A percentile compares a stretch with the other conserved stretches of the same genome.
phyloP scores from a whole-genome alignment of 2,329 filamentous ascomycete genomes.

The Pseudomassariella vexata region DNA sequence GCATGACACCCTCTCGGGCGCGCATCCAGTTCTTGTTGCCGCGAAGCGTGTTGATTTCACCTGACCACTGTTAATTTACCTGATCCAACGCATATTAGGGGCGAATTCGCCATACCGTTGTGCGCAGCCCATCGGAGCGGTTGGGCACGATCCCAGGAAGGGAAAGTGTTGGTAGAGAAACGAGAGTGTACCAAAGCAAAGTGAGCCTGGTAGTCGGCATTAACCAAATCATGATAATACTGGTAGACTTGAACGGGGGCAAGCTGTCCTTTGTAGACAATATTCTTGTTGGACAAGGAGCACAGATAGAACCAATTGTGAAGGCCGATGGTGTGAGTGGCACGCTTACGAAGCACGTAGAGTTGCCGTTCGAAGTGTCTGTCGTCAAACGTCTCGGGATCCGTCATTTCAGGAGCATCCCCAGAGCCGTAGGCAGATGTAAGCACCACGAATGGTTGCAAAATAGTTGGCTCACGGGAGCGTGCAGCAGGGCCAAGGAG shows the following conservation, averaged over 20 bases:
- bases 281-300: conserved; percentile 95
- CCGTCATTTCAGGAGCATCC: conserved; percentile 70
- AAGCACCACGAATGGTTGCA: conserved; percentile 92
- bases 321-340: conserved; percentile 88
- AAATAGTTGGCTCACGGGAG: conserved; percentile 89
- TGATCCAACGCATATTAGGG: conserved; percentile 4
- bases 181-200: conserved; percentile 95
- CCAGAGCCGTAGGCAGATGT: conserved; percentile 78
- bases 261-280: conserved; percentile 97
- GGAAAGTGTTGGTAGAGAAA: conserved; percentile 98
- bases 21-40: conserved; percentile 99
- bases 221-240: conserved; percentile 95
- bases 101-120: conserved; percentile 57
- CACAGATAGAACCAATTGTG: conserved; percentile 99
- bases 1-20: conserved; percentile 89
- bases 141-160: conserved; percentile 96
- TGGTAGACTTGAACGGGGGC: conserved; percentile 94
- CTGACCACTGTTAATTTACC: too few species aligned
- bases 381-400: conserved; percentile 77
- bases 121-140: conserved; percentile 94
- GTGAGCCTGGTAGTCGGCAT: conserved; percentile 94
- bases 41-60: conserved; percentile 92
- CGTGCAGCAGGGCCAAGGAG: conserved; percentile 87
- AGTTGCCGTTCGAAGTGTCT: conserved; percentile 86
- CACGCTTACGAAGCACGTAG: conserved; percentile 89